Evolutionary conservation across 208 protist genomes (phyloP).

Genomic region (Crithidia fasciculata): DNA sequence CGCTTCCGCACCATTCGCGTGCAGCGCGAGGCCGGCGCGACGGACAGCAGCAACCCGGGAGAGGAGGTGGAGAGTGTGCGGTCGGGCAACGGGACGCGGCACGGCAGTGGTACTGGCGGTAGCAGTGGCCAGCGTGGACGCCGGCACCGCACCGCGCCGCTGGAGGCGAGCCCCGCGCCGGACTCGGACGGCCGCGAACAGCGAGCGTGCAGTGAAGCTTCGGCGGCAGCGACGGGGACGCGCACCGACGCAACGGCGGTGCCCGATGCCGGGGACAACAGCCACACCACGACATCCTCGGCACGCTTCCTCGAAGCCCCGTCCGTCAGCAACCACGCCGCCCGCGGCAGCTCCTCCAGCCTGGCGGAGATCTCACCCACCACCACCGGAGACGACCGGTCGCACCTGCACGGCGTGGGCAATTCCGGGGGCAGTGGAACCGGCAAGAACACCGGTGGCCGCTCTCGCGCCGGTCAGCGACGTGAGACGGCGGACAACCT

Average conservation of each 20-base stretch:
- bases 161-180: conserved; percentile 14
- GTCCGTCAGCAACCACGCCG: conserved; percentile 4
- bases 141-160: conserved; percentile 13
- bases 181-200: background rate
- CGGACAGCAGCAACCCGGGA: background rate
- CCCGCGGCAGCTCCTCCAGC: background rate
- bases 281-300: background rate
- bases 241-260: background rate
- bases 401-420: background rate
- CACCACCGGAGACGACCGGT: conserved; percentile 7
- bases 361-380: background rate
- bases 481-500: conserved; percentile 10
- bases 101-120: background rate
- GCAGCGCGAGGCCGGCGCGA: background rate
- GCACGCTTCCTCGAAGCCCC: conserved; percentile 1
- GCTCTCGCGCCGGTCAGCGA: conserved; percentile 15
- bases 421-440: background rate
- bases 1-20: conserved; percentile 9
- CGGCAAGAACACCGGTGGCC: background rate
- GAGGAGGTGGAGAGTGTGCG: conserved; percentile 7
- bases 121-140: background rate
- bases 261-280: background rate
- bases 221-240: too few relatives aligned
- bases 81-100: background rate
- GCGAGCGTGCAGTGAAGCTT: too few relatives aligned